phyloP scores from a whole-genome alignment of 2,329 filamentous ascomycete species.

The Beauveria caledonica region DNA sequence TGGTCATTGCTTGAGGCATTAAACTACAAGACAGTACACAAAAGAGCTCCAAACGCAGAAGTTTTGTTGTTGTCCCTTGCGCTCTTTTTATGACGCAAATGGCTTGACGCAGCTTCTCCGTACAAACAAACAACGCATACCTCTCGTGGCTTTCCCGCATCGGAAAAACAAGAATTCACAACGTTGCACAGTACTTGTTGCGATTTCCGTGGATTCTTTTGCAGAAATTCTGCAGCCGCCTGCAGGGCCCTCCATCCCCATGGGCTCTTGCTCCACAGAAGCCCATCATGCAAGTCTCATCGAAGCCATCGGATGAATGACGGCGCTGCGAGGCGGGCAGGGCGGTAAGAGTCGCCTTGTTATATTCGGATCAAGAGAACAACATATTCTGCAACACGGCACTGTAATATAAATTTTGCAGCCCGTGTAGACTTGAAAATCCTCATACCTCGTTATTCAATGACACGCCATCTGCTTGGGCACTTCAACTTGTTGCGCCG shows the following conservation, averaged over 20 bases:
- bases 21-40: background rate
- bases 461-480: no score
- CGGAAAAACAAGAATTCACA: background rate
- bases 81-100: background rate
- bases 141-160: background rate
- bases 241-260: background rate
- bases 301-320: conserved; percentile 7
- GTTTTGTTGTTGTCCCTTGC: background rate
- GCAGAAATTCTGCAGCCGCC: background rate
- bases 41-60: background rate
- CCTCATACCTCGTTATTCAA: background rate
- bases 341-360: background rate
- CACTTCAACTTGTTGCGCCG: background rate
- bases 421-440: no score
- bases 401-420: background rate
- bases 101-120: background rate
- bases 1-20: conserved; percentile 4
- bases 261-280: background rate
- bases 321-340: background rate
- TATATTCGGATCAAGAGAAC: background rate
- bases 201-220: background rate
- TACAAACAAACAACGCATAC: background rate
- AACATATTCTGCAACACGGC: background rate
- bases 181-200: background rate
- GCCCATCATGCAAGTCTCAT: background rate